These are phyloP conservation scores for Citeromyces matritensis DNA, from an alignment of 805 yeast genomes.

Conservation along the genomic window DNA sequence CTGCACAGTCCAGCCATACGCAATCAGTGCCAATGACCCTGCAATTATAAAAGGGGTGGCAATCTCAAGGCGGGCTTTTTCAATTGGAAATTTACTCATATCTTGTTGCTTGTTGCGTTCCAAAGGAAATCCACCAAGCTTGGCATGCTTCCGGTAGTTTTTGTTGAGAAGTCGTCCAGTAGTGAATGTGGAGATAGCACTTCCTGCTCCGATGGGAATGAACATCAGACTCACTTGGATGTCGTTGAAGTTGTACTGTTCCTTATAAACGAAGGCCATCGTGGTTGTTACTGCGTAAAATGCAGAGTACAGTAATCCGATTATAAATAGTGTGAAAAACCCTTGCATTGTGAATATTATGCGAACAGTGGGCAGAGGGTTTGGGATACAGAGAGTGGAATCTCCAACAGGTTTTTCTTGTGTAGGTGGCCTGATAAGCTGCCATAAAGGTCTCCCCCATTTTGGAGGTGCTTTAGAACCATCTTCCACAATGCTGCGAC, in stretches of 20 bases:
- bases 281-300: slow-evolving; percentile 36
- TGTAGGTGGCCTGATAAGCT: no score
- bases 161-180: slow-evolving; percentile 44
- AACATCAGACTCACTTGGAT: slow-evolving; percentile 56
- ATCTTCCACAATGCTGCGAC: slow-evolving; percentile 59
- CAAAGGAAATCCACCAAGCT: no score
- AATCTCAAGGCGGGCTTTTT: slow-evolving; percentile 40
- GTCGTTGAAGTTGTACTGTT: slow-evolving; percentile 32
- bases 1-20: slow-evolving; percentile 66
- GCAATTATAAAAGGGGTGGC: slow-evolving; percentile 23
- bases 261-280: slow-evolving; percentile 36
- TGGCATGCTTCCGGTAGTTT: slow-evolving; percentile 17
- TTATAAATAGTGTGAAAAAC: no score
- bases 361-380: no score
- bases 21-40: slow-evolving; percentile 21
- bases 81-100: slow-evolving; percentile 20
- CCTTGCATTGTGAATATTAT: no score
- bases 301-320: slow-evolving; percentile 22
- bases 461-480: slow-evolving; percentile 42
- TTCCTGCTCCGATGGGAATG: slow-evolving; percentile 60
- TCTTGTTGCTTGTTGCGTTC: background rate
- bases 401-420: slow-evolving; percentile 7
- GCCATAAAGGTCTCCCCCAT: slow-evolving; percentile 3
- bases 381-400: no score
- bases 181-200: slow-evolving; percentile 41